Percentiles rank a stretch among this genome's conserved stretches.
Conservation (phyloP, 768 basidiomycete genomes). For the Neoboletus brunneissimus region DNA sequence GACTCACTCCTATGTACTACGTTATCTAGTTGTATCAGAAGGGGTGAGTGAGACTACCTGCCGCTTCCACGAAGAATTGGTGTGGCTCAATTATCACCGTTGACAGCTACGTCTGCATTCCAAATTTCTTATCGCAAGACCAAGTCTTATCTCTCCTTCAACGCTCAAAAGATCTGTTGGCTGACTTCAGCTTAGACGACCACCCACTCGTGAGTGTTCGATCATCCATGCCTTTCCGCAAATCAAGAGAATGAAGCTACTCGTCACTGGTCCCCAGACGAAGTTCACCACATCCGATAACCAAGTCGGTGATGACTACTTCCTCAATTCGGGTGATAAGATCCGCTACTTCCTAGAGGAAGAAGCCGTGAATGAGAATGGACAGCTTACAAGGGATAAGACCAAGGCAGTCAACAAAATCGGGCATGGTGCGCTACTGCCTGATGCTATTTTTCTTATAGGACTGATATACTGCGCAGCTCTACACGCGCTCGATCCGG, state of each 20-base stretch:
- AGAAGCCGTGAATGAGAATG: slow-evolving; percentile 68
- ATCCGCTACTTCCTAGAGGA: slow-evolving; percentile 95
- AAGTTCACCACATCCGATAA: slow-evolving; percentile 80
- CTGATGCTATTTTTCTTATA: background rate
- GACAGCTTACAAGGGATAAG: slow-evolving; percentile 70
- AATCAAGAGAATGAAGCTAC: background rate
- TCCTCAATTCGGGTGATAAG: slow-evolving; percentile 89
- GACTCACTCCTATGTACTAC: background rate
- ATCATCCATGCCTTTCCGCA: background rate
- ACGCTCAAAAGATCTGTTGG: slow-evolving; percentile 72
- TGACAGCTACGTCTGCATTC: slow-evolving; percentile 74
- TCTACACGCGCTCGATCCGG: slow-evolving; percentile 81
- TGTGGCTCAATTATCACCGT: background rate
- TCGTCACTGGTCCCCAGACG: slow-evolving; percentile 50
- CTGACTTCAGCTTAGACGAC: slow-evolving; percentile 70
- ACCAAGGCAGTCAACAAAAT: slow-evolving; percentile 92
- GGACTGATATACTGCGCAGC: slow-evolving; percentile 40
- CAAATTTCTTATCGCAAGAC: slow-evolving; percentile 60
- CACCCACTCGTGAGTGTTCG: slow-evolving; percentile 71
- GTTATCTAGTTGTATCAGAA: slow-evolving; percentile 50
- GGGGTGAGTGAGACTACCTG: slow-evolving; percentile 41
- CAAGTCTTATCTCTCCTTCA: slow-evolving; percentile 60
- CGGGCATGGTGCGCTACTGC: slow-evolving; percentile 61
- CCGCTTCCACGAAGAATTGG: background rate
- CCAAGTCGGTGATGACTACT: slow-evolving; percentile 91